Conservation (phyloP, 495 filamentous ascomycete genomes). For the Penicillium odoratum region DNA sequence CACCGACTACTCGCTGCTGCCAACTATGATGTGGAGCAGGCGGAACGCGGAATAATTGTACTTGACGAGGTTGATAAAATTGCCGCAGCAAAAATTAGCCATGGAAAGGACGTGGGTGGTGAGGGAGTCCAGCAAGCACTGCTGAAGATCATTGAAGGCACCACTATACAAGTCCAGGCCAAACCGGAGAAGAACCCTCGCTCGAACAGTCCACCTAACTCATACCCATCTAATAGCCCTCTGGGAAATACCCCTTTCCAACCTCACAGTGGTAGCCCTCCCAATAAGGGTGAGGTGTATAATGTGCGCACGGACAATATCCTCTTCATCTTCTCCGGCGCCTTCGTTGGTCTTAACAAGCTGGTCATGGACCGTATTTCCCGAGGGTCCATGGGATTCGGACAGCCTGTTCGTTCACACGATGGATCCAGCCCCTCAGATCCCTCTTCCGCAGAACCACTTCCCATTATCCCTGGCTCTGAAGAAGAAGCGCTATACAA, state of each 20-base stretch:
- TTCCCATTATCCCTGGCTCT: constrained; percentile 47
- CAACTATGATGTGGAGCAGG: constrained; percentile 81
- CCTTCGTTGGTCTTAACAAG: constrained; percentile 92
- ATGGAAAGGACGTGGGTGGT: constrained; percentile 83
- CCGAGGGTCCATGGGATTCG: constrained; percentile 89
- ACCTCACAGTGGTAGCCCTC: constrained; percentile 37
- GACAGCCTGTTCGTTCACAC: constrained; percentile 68
- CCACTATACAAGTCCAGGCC: constrained; percentile 78
- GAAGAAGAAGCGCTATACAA: constrained; percentile 64
- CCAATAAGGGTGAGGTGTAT: constrained; percentile 78
- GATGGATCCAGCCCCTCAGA: constrained; percentile 26
- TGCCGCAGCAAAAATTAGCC: constrained; percentile 65
- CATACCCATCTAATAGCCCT: constrained; percentile 51
- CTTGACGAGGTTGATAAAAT: constrained; percentile 98
- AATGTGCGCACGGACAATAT: constrained; percentile 95
- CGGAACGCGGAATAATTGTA: constrained; percentile 91
- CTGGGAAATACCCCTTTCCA: constrained; percentile 45
- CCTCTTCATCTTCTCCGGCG: constrained; percentile 92
- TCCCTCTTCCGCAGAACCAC: constrained; percentile 35
- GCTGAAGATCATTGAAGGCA: constrained; percentile 94
- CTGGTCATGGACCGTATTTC: constrained; percentile 81
- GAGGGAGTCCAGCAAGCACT: constrained; percentile 96
- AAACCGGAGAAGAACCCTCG: constrained; percentile 72
- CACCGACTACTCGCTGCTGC: constrained; percentile 86
- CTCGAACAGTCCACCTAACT: constrained; percentile 40